Conservation (phyloP, 2,329 filamentous ascomycete species). For the Rhynchosporium agropyri region DNA sequence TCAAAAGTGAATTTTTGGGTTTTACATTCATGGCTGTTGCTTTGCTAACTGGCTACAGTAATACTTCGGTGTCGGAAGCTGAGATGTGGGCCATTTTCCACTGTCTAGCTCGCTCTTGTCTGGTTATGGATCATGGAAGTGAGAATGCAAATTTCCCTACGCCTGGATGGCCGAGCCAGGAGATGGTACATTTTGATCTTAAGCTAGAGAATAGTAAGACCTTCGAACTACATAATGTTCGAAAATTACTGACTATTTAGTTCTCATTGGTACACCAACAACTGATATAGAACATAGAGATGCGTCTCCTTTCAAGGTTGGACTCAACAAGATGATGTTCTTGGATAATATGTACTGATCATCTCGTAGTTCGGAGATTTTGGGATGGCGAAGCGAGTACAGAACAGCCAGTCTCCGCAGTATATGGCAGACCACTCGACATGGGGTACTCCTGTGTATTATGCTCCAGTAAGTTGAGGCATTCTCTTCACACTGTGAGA, state of each 20-base stretch:
- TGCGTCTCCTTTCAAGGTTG: conserved; percentile 19
- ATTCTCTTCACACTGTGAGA: too few species aligned
- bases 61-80: neutral
- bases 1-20: neutral
- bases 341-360: neutral
- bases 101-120: conserved; percentile 20
- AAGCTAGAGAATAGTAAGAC: conserved; percentile 22
- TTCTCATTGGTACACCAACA: conserved; percentile 10
- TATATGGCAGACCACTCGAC: neutral
- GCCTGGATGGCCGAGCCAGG: conserved; percentile 7
- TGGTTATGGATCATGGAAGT: conserved; percentile 22
- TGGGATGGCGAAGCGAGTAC: neutral
- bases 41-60: neutral
- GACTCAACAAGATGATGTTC: neutral
- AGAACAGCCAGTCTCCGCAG: neutral
- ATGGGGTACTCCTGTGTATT: neutral
- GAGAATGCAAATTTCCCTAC: conserved; percentile 9
- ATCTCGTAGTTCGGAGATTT: neutral
- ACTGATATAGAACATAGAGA: conserved; percentile 21
- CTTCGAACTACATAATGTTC: neutral
- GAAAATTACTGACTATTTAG: conserved; percentile 2
- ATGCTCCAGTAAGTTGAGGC: neutral
- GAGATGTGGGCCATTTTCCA: conserved; percentile 25
- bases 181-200: conserved; percentile 26
- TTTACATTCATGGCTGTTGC: neutral